Evolutionary conservation across 2,329 filamentous ascomycete genomes (phyloP).

Genomic region (Epichloe scottii): DNA sequence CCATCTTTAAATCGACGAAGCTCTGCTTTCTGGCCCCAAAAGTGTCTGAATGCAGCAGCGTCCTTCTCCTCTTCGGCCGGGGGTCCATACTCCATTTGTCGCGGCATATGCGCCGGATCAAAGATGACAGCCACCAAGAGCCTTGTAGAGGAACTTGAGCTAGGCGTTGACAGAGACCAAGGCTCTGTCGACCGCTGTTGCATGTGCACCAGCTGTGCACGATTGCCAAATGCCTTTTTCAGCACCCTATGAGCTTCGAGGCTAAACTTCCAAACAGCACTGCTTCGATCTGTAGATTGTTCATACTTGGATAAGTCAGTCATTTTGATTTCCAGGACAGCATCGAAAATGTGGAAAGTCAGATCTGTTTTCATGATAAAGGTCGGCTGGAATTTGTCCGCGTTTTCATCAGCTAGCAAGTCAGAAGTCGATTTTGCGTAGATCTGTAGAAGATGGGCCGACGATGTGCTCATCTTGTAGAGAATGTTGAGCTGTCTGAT

Average conservation of each 20-base stretch:
- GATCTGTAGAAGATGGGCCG: conserved; percentile 58
- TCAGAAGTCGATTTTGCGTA: conserved; percentile 64
- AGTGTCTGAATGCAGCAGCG: conserved; percentile 68
- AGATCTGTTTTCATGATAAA: conserved; percentile 59
- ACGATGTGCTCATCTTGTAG: conserved; percentile 85
- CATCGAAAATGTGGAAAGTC: conserved; percentile 43
- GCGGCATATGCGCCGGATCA: conserved; percentile 57
- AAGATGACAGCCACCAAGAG: conserved; percentile 58
- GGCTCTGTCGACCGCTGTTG: conserved; percentile 22
- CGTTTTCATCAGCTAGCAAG: conserved; percentile 59
- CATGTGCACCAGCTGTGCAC: conserved; percentile 56
- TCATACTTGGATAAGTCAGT: conserved; percentile 16
- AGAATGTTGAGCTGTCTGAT: conserved; percentile 65
- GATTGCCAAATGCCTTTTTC: conserved; percentile 60
- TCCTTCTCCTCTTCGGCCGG: conserved; percentile 75
- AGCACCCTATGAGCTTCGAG: conserved; percentile 52
- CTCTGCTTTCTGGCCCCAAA: conserved; percentile 93
- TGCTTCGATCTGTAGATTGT: conserved; percentile 27
- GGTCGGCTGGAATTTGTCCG: conserved; percentile 71
- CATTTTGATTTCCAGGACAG: conserved; percentile 25
- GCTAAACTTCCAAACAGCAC: conserved; percentile 32
- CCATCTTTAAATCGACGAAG: conserved; percentile 91
- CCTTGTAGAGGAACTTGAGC: conserved; percentile 15
- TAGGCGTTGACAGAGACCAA: conserved; percentile 17
- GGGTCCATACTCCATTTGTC: conserved; percentile 79